Base-by-base conservation (phyloP, 768 basidiomycete species). In the Peribolospora kevripleyi region DNA sequence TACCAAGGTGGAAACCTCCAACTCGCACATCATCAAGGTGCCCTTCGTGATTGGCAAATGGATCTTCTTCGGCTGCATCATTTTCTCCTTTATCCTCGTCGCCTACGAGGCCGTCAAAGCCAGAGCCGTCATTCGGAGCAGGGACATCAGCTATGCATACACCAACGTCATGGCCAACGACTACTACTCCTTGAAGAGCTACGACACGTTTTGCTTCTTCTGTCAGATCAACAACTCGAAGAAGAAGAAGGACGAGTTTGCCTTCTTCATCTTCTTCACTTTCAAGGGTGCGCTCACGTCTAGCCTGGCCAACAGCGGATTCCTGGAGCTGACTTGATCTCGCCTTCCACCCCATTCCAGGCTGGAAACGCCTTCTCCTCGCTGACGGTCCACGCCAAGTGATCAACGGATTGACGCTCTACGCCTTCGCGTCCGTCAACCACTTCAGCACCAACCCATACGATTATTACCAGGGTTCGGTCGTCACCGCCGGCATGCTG, bases 241-340 rank as follows among this genome's bases (percentile, higher is more conserved):
- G 40, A 95, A 91, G 74, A 79, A 78, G 58, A 88, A 82, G 68
- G 93, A 98, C 65, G 86, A 93, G 64, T 88, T 98, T 68, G 90
- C 91, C 42, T 97, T 97, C 74, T 98, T 93, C 69, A 77, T 97
- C 65, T 98, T 97, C 77, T 98, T 98, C 70, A 83, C 82, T 0
- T 97, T 98, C 76, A 98, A 98, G 74, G 91, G 91, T 84, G 58
- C 54, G 79, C 25, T 25, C 25, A 25, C 25, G 25, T 25, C 25
- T 25, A 25, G 25, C n/a, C 13, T 40, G 11, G 10, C 36, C 37
- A 25, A 42, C 46, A 49, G 41, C 50, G 14, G 50, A n/a, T 53
- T 46, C 10, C 46, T 9, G 46, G 50, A 42, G 38, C 43, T 49
- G 49, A 48, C 36, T 36, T 14, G 11, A 38, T 54, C 37, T 40